Percentiles rank a stretch among this genome's conserved stretches.
Conservation (phyloP, 371 early-diverging fungal species). For the Rhizopus microsporus region DNA sequence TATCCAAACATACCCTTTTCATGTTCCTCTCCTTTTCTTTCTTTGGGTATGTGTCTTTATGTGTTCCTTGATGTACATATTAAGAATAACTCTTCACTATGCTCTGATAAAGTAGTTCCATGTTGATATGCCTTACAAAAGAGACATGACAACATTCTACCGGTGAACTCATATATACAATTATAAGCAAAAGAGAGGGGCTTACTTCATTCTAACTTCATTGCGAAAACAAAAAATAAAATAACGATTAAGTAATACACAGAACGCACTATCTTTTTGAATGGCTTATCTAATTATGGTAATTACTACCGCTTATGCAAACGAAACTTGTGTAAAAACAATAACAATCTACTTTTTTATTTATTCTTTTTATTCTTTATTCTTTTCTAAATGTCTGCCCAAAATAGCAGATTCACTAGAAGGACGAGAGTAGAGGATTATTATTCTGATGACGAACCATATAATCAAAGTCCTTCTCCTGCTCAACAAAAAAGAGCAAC, state of each 20-base stretch:
- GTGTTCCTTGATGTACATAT: too few species aligned
- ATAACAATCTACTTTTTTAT: constrained; percentile 5
- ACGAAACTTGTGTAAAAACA: constrained; percentile 6
- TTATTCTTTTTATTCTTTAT: neutral
- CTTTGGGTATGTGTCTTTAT: too few species aligned
- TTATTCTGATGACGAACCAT: constrained; percentile 17
- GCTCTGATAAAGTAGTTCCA: too few species aligned
- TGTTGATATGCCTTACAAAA: too few species aligned
- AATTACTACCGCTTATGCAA: neutral
- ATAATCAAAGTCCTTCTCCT: neutral
- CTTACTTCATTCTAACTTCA: too few species aligned
- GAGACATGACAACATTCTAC: too few species aligned
- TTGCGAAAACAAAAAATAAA: neutral
- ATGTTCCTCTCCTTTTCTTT: too few species aligned
- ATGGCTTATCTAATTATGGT: constrained; percentile 1
- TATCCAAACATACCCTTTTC: neutral
- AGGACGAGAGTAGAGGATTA: constrained; percentile 17
- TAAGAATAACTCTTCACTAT: too few species aligned
- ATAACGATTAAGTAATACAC: neutral
- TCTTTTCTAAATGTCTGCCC: constrained; percentile 12
- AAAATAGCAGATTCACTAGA: constrained; percentile 2
- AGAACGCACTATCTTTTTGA: neutral
- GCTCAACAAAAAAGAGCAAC: neutral
- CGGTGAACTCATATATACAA: too few species aligned
- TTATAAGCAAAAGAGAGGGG: too few species aligned